Evolutionary conservation across 768 basidiomycete genomes (phyloP).

Genomic region (Galerina sulciceps): DNA sequence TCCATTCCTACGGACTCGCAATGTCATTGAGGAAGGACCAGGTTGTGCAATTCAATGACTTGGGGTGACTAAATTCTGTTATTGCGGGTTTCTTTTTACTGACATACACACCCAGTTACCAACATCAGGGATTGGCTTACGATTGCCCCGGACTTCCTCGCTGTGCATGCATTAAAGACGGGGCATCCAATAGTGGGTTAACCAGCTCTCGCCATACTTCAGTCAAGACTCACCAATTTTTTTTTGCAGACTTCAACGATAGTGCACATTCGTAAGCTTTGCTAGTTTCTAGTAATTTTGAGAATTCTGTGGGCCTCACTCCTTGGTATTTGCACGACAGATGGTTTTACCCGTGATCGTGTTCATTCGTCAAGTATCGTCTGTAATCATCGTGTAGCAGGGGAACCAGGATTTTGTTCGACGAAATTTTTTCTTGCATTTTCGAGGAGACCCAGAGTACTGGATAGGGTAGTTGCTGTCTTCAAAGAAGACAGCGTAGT

Average conservation of each 20-base stretch:
- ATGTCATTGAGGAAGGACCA: conserved; percentile 33
- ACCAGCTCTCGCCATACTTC: not conserved
- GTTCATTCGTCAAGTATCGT: too few relatives aligned
- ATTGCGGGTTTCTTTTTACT: not conserved
- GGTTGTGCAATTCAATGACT: conserved; percentile 29
- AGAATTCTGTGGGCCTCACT: too few relatives aligned
- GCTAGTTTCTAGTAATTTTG: too few relatives aligned
- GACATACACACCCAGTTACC: conserved; percentile 18
- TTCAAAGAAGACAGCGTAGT: too few relatives aligned
- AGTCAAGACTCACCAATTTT: not conserved
- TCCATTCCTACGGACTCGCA: conserved; percentile 31
- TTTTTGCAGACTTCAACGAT: conserved; percentile 3
- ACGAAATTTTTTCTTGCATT: too few relatives aligned
- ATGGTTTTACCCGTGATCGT: too few relatives aligned
- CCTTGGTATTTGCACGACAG: too few relatives aligned
- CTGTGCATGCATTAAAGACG: conserved; percentile 29
- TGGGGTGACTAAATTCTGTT: conserved; percentile 18
- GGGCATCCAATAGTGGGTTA: not conserved
- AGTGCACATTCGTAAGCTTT: conserved; percentile 2
- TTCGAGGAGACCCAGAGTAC: too few relatives aligned
- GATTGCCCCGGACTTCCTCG: conserved; percentile 24
- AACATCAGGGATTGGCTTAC: conserved; percentile 31
- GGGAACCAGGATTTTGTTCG: too few relatives aligned
- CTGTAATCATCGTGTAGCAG: too few relatives aligned
- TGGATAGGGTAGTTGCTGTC: too few relatives aligned